Conservation (phyloP, 441 rosid genomes). For the Populus trichocarpa region DNA sequence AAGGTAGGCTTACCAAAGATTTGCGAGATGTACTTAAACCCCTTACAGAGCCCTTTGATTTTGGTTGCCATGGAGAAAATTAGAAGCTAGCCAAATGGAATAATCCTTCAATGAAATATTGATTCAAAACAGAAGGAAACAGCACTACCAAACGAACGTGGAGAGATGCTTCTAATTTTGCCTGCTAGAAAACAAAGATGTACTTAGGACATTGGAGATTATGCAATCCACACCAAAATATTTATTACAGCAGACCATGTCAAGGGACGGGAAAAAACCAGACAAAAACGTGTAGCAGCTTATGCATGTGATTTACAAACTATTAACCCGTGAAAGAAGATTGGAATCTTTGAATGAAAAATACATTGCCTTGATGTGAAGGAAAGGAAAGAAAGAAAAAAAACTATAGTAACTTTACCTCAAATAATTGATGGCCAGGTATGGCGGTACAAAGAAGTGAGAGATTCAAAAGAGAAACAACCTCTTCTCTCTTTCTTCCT, state of each 20-base stretch:
- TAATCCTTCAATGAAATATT: neutral
- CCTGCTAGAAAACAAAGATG: constrained; percentile 26
- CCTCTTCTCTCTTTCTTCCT: constrained; percentile 11
- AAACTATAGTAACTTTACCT: constrained; percentile 9
- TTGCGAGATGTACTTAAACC: constrained; percentile 81
- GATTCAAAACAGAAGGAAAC: constrained; percentile 6
- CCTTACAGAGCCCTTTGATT: constrained; percentile 80
- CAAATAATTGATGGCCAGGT: neutral
- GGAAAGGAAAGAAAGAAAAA: too few relatives aligned
- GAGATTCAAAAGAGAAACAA: constrained; percentile 22
- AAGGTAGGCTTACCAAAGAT: constrained; percentile 56
- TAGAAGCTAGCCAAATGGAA: constrained; percentile 11
- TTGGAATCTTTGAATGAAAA: constrained; percentile 30
- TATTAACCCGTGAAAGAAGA: constrained; percentile 36
- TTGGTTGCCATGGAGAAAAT: constrained; percentile 55
- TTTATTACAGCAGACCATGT: too few relatives aligned
- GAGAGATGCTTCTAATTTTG: constrained; percentile 7
- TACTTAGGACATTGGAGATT: constrained; percentile 4
- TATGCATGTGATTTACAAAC: constrained; percentile 33
- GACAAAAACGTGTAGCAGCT: constrained; percentile 20
- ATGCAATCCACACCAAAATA: neutral
- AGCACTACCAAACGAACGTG: constrained; percentile 10
- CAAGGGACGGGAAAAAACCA: neutral
- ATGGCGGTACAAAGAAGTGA: neutral
- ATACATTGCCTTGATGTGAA: neutral